Evolutionary conservation across 2,329 filamentous ascomycete genomes (phyloP).

Genomic region (Aspergillus udagawae): DNA sequence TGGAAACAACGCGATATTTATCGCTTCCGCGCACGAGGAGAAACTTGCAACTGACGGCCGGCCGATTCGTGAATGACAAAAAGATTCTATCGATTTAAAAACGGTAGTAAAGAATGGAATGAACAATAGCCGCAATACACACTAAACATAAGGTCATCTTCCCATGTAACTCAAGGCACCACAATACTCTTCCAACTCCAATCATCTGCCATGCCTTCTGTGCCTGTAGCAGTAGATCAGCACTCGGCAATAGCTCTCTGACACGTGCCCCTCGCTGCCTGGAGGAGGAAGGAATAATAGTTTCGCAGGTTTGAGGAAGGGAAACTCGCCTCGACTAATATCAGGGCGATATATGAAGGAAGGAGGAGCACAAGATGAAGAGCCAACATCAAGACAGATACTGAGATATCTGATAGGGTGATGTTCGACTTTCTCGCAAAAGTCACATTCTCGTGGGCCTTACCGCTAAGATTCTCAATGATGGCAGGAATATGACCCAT

Average conservation of each 20-base stretch:
- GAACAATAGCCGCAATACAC: not conserved
- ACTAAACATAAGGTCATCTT: constrained; percentile 7
- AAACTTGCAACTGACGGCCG: too few relatives aligned
- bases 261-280: not conserved
- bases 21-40: too few relatives aligned
- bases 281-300: not conserved
- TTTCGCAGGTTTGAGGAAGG: constrained; percentile 1
- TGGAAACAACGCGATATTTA: too few relatives aligned
- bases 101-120: not conserved
- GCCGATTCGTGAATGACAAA: too few relatives aligned
- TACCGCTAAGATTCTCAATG: not conserved
- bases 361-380: constrained; percentile 1
- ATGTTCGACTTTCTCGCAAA: not conserved
- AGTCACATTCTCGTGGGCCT: not conserved
- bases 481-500: not conserved
- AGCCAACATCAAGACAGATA: not conserved
- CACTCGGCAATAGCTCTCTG: not conserved
- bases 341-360: not conserved
- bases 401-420: not conserved
- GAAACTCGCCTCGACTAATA: not conserved
- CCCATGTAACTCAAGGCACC: constrained; percentile 3
- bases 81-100: too few relatives aligned
- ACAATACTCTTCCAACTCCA: not conserved
- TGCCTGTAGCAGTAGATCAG: not conserved
- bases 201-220: constrained; percentile 2